Conservation (phyloP, 73 alveolate species). For the Symbiodinium pilosum region DNA sequence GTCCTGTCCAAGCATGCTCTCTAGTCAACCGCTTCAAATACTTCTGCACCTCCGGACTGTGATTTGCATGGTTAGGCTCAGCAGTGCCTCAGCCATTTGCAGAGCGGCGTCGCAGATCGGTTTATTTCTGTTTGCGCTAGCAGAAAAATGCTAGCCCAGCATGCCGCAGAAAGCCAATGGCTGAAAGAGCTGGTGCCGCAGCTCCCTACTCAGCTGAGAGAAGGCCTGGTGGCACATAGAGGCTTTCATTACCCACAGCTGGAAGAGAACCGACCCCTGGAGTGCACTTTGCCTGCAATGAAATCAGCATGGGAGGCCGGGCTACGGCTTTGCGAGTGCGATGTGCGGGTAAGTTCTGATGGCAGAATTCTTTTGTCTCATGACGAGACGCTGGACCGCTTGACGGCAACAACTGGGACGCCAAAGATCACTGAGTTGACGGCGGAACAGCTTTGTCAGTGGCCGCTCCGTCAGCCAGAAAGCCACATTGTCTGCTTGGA, state of each 20-base stretch:
- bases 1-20: too few species aligned
- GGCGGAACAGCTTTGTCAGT: not conserved
- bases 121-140: too few species aligned
- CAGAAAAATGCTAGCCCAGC: not conserved
- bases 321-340: slow-evolving; percentile 35
- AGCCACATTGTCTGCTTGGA: not conserved
- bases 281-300: slow-evolving; percentile 64
- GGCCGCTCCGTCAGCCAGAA: slow-evolving; percentile 30
- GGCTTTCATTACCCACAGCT: slow-evolving; percentile 58
- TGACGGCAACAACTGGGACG: not conserved
- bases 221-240: slow-evolving; percentile 44
- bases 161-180: not conserved
- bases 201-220: slow-evolving; percentile 6
- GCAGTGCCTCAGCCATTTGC: too few species aligned
- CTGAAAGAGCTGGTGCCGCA: not conserved
- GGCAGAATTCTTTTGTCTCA: slow-evolving; percentile 30
- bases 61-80: too few species aligned
- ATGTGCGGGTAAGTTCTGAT: slow-evolving; percentile 61
- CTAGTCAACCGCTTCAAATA: too few species aligned
- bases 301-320: slow-evolving; percentile 61
- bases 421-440: slow-evolving; percentile 18
- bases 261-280: slow-evolving; percentile 19
- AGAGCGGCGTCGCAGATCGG: too few species aligned
- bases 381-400: slow-evolving; percentile 27
- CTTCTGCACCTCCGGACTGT: too few species aligned